Evolutionary conservation across 106 monocot species (phyloP).

Genomic region (Dioscorea zingiberensis): DNA sequence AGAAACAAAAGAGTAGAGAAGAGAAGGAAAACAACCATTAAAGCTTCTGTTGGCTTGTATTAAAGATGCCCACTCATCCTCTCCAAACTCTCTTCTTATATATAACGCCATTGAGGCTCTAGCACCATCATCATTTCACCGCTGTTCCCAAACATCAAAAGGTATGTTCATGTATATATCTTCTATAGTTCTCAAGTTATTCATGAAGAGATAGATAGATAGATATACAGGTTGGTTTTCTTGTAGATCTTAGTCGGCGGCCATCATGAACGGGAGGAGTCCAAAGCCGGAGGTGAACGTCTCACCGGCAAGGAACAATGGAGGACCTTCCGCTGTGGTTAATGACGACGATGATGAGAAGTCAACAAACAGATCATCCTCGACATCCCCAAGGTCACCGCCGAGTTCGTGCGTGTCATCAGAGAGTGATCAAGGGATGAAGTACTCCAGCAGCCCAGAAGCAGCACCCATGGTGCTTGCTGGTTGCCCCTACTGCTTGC

Average conservation of each 20-base stretch:
- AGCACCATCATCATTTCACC: neutral
- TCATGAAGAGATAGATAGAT: too few species aligned
- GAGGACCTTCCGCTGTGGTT: conserved; percentile 1
- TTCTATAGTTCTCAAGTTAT: neutral
- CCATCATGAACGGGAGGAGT: conserved; percentile 4
- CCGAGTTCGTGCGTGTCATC: conserved; percentile 18
- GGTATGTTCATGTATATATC: neutral
- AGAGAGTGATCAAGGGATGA: conserved; percentile 7
- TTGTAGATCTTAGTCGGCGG: too few species aligned
- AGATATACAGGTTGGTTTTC: too few species aligned
- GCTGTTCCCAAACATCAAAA: neutral
- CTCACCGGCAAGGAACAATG: neutral
- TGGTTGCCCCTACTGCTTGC: conserved; percentile 12
- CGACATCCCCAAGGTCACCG: conserved; percentile 10
- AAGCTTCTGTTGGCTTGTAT: conserved; percentile 4
- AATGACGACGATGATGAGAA: neutral
- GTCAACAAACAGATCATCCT: neutral
- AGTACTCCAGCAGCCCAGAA: conserved; percentile 10
- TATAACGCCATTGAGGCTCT: neutral
- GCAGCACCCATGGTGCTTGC: conserved; percentile 17
- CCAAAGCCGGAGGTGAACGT: conserved; percentile 3
- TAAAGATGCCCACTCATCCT: neutral
- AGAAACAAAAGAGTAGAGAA: neutral
- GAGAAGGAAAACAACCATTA: neutral
- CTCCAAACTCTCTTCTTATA: conserved; percentile 4